These are phyloP conservation scores for Sideroxylon spinosum DNA, from an alignment of 179 eudicot genomes.

Conservation along the genomic window DNA sequence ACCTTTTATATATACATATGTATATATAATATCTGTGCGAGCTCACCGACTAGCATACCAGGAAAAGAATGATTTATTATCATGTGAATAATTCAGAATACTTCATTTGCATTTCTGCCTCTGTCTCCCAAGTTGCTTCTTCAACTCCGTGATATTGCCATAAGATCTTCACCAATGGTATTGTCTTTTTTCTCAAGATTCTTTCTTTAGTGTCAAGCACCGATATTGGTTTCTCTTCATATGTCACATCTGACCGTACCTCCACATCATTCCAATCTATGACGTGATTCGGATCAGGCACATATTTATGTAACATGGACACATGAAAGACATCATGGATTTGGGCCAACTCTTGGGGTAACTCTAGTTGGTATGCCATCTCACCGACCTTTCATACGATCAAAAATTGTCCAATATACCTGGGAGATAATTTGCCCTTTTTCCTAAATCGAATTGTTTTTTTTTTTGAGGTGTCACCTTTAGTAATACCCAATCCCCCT, in stretches of 20 bases:
- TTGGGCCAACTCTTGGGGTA: background rate
- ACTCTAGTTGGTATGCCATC: background rate
- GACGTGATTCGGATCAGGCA: background rate
- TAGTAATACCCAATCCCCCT: conserved; percentile 7
- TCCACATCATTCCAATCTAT: background rate
- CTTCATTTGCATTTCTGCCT: background rate
- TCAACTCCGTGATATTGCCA: background rate
- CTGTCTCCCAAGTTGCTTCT: conserved; percentile 7
- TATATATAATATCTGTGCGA: too few species aligned
- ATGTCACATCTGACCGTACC: too few species aligned
- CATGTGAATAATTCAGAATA: background rate
- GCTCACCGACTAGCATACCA: too few species aligned
- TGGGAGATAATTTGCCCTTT: conserved; percentile 14
- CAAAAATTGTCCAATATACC: conserved; percentile 4
- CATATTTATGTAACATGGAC: background rate
- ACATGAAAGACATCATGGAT: conserved; percentile 15
- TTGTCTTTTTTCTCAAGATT: too few species aligned
- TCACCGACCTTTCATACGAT: background rate
- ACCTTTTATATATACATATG: too few species aligned
- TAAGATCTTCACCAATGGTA: too few species aligned
- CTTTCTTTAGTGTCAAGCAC: too few species aligned
- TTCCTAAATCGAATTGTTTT: conserved; percentile 1
- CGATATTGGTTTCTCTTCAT: too few species aligned
- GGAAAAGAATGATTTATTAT: too few species aligned
- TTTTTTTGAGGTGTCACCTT: background rate